phyloP scores from a whole-genome alignment of 2,329 filamentous ascomycete species.

The Aspergillus terreus region DNA sequence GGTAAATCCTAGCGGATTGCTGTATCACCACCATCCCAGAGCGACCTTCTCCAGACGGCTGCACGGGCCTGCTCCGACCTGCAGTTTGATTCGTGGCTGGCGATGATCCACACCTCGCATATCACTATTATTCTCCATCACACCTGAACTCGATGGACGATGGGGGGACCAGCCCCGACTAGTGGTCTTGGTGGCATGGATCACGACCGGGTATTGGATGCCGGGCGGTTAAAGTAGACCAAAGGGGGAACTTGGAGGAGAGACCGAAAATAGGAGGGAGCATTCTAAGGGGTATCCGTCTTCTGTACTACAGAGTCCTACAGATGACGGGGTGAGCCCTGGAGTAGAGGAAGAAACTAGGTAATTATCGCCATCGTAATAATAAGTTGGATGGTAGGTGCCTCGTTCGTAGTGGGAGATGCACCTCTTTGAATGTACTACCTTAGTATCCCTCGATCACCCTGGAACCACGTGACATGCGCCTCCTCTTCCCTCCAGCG shows the following conservation, averaged over 20 bases:
- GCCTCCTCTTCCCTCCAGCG: conserved; percentile 7
- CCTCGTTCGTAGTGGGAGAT: no score
- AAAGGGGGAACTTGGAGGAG: background rate
- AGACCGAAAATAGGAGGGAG: background rate
- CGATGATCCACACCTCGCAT: conserved; percentile 5
- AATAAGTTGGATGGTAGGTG: no score
- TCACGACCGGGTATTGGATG: background rate
- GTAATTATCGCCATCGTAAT: no score
- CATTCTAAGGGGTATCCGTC: background rate
- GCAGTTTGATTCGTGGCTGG: background rate
- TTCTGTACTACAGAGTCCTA: no score
- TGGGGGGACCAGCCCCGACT: conserved; percentile 4
- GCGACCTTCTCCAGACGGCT: background rate
- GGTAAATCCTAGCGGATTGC: no score
- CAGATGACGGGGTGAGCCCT: no score
- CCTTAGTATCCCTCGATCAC: no score
- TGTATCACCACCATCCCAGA: no score
- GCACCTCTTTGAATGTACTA: no score
- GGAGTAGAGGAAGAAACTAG: no score
- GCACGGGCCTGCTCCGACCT: conserved; percentile 1
- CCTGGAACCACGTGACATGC: conserved; percentile 14
- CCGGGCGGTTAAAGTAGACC: conserved; percentile 1
- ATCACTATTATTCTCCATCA: conserved; percentile 1
- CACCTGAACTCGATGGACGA: conserved; percentile 1
- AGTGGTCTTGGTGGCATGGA: conserved; percentile 6